phyloP scores from a whole-genome alignment of 495 filamentous ascomycete genomes.

The Penicillium ucsense region DNA sequence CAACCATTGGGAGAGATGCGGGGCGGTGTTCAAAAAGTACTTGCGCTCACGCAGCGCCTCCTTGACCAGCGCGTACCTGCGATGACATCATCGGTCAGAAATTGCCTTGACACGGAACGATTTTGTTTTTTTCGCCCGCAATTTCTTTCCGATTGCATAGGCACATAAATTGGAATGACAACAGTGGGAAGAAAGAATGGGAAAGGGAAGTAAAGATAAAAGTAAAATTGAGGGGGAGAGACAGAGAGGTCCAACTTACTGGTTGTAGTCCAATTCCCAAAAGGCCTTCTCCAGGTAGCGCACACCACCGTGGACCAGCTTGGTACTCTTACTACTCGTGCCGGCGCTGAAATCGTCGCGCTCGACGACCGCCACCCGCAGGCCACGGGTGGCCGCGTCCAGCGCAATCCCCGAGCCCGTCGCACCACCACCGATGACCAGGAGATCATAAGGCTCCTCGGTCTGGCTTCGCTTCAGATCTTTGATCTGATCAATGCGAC shows the following conservation, averaged over 20 bases:
- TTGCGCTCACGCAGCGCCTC: slow-evolving; percentile 94
- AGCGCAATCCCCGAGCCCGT: slow-evolving; percentile 89
- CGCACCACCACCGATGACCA: slow-evolving; percentile 87
- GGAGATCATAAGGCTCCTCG: slow-evolving; percentile 61
- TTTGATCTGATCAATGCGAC: slow-evolving; percentile 48
- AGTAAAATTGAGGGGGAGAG: background rate
- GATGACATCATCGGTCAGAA: slow-evolving; percentile 8
- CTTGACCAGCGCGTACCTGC: slow-evolving; percentile 73
- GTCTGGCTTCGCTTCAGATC: slow-evolving; percentile 35
- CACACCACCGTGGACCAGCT: slow-evolving; percentile 93
- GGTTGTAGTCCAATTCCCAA: slow-evolving; percentile 91
- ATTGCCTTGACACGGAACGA: background rate
- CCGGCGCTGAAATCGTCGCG: slow-evolving; percentile 90
- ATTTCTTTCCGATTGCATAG: too few species aligned
- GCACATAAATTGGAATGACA: too few species aligned
- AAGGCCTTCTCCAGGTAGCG: slow-evolving; percentile 95
- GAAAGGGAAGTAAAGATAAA: background rate
- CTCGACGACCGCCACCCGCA: slow-evolving; percentile 92
- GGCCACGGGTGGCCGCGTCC: slow-evolving; percentile 83
- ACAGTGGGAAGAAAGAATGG: background rate
- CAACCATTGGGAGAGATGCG: slow-evolving; percentile 88
- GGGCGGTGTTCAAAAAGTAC: slow-evolving; percentile 92
- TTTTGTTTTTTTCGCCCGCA: background rate
- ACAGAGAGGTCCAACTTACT: slow-evolving; percentile 36
- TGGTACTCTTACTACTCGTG: slow-evolving; percentile 94